Conservation (phyloP, 352 stramenopile genomes). For the Pythium sukuiense region DNA sequence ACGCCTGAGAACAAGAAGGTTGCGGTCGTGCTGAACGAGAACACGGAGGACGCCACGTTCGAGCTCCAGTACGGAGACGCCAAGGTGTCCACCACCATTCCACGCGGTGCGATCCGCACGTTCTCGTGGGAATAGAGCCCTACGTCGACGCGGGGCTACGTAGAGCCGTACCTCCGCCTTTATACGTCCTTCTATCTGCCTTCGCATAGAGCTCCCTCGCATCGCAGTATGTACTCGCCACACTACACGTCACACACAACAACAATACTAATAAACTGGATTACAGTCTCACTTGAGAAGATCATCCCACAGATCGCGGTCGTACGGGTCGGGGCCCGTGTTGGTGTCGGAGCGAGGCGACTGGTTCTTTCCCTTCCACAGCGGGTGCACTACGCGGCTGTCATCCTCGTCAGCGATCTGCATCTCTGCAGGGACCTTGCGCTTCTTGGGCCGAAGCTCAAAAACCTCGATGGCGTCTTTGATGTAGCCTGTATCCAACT, state of each 20-base stretch:
- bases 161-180: not conserved
- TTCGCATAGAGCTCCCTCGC: not conserved
- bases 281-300: slow-evolving; percentile 36
- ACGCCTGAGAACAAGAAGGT: slow-evolving; percentile 75
- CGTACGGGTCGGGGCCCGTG: slow-evolving; percentile 43
- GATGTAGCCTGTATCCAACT: slow-evolving; percentile 65
- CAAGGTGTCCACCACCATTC: slow-evolving; percentile 54
- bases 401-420: slow-evolving; percentile 40
- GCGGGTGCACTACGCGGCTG: slow-evolving; percentile 44
- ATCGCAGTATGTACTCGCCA: not conserved
- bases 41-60: slow-evolving; percentile 72
- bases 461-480: slow-evolving; percentile 82
- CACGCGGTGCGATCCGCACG: slow-evolving; percentile 63
- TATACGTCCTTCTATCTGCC: slow-evolving; percentile 1
- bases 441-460: slow-evolving; percentile 74
- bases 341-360: not conserved
- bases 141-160: not conserved
- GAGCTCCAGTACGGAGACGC: slow-evolving; percentile 49
- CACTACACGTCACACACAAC: not conserved
- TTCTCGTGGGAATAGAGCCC: slow-evolving; percentile 58
- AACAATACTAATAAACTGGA: not conserved
- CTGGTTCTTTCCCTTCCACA: slow-evolving; percentile 31
- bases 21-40: slow-evolving; percentile 84
- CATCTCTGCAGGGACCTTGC: slow-evolving; percentile 72
- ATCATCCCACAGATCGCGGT: slow-evolving; percentile 71